Conservation (phyloP, 495 filamentous ascomycete species). For the Talaromyces adpressus region DNA sequence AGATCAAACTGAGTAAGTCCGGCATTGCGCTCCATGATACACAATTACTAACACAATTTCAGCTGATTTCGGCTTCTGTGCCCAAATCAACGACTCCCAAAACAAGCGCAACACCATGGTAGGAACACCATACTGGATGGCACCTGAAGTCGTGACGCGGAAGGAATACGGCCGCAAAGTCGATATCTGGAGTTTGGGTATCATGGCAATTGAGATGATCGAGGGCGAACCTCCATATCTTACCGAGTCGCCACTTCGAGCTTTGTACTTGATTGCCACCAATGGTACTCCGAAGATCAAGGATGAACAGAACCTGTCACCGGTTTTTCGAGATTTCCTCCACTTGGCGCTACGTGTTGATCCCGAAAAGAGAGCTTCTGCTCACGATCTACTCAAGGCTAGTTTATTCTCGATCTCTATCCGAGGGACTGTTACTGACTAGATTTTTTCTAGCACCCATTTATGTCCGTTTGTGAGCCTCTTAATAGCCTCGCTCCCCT, state of each 20-base stretch:
- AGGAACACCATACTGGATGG: slow-evolving; percentile 99
- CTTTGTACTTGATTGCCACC: slow-evolving; percentile 92
- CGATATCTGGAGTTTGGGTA: slow-evolving; percentile 96
- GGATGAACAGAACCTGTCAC: slow-evolving; percentile 75
- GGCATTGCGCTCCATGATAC: too few relatives aligned
- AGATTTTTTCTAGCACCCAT: slow-evolving; percentile 69
- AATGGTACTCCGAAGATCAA: slow-evolving; percentile 95
- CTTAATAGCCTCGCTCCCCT: slow-evolving; percentile 73
- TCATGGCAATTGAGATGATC: slow-evolving; percentile 99
- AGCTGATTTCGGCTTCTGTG: slow-evolving; percentile 99
- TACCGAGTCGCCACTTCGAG: slow-evolving; percentile 88
- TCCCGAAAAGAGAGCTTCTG: slow-evolving; percentile 91
- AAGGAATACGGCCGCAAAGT: slow-evolving; percentile 99
- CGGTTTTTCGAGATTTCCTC: slow-evolving; percentile 82
- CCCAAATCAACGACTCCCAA: slow-evolving; percentile 94
- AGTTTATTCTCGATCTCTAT: slow-evolving; percentile 13
- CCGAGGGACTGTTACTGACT: neutral
- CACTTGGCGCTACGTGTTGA: slow-evolving; percentile 89
- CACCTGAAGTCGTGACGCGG: slow-evolving; percentile 90
- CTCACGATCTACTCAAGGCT: slow-evolving; percentile 87
- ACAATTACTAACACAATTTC: too few relatives aligned
- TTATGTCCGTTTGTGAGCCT: slow-evolving; percentile 71
- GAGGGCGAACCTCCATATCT: slow-evolving; percentile 97
- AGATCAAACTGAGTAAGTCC: slow-evolving; percentile 97
- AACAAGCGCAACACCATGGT: slow-evolving; percentile 99